Conservation (phyloP, 225 moss, liverwort and hornwort genomes). For the Physcomitrium patens region DNA sequence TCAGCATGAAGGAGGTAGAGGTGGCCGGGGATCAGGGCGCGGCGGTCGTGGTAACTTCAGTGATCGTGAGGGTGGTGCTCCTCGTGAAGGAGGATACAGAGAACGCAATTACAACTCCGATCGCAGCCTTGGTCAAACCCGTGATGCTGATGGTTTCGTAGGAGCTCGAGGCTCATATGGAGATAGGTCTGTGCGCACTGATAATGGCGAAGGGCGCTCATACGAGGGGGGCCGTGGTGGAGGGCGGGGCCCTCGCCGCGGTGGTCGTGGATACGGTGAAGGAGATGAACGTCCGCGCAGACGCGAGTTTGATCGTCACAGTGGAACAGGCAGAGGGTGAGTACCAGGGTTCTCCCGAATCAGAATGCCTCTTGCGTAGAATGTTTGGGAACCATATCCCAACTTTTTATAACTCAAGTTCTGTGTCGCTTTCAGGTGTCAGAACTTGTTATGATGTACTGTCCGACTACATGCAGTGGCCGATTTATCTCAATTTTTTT, state of each 20-base stretch:
- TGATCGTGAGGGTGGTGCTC: constrained; percentile 7
- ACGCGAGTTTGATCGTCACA: constrained; percentile 78
- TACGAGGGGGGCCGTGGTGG: constrained; percentile 56
- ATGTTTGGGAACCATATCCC: too few species aligned
- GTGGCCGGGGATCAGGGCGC: constrained; percentile 34
- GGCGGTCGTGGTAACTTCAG: constrained; percentile 35
- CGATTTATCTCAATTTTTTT: neutral
- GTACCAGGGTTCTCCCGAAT: neutral
- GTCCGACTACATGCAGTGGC: too few species aligned
- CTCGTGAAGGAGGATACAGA: constrained; percentile 26
- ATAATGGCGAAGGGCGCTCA: constrained; percentile 57
- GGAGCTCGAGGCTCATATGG: constrained; percentile 27
- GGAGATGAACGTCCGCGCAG: constrained; percentile 59
- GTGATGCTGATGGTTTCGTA: constrained; percentile 47
- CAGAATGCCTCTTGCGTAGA: neutral
- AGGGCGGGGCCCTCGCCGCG: constrained; percentile 40
- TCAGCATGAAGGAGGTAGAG: constrained; percentile 41
- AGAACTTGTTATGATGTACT: too few species aligned
- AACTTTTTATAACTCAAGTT: neutral
- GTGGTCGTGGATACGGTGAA: constrained; percentile 52
- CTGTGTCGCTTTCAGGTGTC: too few species aligned
- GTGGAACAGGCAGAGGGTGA: constrained; percentile 71
- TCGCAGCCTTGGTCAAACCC: constrained; percentile 25
- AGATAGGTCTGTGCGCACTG: constrained; percentile 42
- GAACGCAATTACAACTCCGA: constrained; percentile 39